These are phyloP conservation scores for Asterophora lycoperdoides DNA, from an alignment of 768 basidiomycete genomes.

Conservation along the genomic window DNA sequence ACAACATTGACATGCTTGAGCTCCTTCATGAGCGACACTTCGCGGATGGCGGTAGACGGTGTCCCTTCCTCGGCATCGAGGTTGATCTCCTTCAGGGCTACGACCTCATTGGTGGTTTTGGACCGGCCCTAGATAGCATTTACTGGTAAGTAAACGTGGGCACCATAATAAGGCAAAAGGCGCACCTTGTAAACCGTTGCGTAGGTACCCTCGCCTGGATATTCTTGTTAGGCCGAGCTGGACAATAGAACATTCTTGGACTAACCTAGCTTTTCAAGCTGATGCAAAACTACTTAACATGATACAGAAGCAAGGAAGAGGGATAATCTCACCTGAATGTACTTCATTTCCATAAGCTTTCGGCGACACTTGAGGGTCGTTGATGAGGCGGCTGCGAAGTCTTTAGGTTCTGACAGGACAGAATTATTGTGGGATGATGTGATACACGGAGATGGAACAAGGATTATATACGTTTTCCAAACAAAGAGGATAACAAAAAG, in stretches of 20 bases:
- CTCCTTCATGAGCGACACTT: constrained; percentile 99
- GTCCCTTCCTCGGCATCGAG: constrained; percentile 99
- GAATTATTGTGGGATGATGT: background rate
- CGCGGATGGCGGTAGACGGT: constrained; percentile 96
- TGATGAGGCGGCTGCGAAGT: background rate
- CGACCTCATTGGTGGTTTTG: constrained; percentile 96
- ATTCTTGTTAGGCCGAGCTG: constrained; percentile 40
- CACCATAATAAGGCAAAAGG: background rate
- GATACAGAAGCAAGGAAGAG: background rate
- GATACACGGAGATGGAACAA: background rate
- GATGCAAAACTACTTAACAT: background rate
- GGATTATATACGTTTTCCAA: background rate
- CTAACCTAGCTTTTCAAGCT: constrained; percentile 87
- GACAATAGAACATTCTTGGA: background rate
- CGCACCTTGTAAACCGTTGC: constrained; percentile 95
- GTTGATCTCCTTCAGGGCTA: constrained; percentile 98
- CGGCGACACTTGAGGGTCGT: background rate
- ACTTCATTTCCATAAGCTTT: no score
- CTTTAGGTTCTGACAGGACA: background rate
- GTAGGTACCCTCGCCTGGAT: constrained; percentile 87
- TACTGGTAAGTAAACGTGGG: no score
- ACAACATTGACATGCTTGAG: constrained; percentile 99
- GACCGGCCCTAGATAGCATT: constrained; percentile 69
- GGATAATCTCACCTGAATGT: constrained; percentile 43
- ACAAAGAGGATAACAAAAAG: background rate